Conservation (phyloP, 495 filamentous ascomycete species). For the Staphylotrichum longicolle region DNA sequence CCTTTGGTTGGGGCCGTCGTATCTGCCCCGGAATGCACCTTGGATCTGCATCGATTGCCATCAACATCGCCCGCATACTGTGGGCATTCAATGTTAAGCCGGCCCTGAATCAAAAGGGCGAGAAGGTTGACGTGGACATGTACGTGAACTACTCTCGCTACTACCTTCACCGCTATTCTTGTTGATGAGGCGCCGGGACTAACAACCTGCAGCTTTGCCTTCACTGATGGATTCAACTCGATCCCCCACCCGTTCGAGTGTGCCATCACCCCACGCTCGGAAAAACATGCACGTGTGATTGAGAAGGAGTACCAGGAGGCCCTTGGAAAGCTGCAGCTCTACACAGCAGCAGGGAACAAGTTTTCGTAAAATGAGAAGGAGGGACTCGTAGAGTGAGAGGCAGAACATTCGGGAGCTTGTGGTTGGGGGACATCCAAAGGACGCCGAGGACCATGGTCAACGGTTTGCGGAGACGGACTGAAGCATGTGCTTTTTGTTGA, state of each 20-base stretch:
- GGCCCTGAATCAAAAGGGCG: conserved; percentile 43
- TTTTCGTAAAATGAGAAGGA: too few relatives aligned
- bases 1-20: conserved; percentile 58
- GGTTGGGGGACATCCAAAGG: too few relatives aligned
- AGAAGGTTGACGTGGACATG: conserved; percentile 51
- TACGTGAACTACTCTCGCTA: conserved; percentile 19
- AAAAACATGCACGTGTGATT: conserved; percentile 31
- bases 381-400: too few relatives aligned
- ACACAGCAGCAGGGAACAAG: conserved; percentile 15
- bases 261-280: conserved; percentile 40
- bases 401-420: too few relatives aligned
- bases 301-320: conserved; percentile 35
- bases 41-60: conserved; percentile 48
- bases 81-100: conserved; percentile 53
- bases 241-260: conserved; percentile 50
- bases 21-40: conserved; percentile 56
- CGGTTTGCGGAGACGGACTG: background rate
- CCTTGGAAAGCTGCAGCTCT: conserved; percentile 30
- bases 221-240: conserved; percentile 52
- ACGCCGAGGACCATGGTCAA: too few relatives aligned
- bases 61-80: conserved; percentile 53
- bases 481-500: background rate
- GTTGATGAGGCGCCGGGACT: background rate
- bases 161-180: too few relatives aligned
- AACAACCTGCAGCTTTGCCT: conserved; percentile 41